phyloP scores from a whole-genome alignment of 2,329 filamentous ascomycete genomes.

The Orbilia javanica region DNA sequence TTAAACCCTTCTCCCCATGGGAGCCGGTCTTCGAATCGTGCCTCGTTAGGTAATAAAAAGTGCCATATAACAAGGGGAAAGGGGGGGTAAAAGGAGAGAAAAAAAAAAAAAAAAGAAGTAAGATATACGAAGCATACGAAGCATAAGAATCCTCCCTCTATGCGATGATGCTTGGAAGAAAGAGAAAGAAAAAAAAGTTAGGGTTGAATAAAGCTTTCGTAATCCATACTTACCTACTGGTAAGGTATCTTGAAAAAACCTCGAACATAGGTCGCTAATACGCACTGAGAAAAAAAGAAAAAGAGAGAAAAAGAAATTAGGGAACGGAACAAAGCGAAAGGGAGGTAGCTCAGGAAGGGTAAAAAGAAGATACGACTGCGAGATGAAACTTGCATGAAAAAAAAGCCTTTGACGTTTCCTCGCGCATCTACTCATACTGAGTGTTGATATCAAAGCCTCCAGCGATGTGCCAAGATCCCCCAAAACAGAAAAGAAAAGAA shows the following conservation, averaged over 20 bases:
- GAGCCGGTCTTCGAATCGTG: conserved; percentile 4
- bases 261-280: conserved; percentile 39
- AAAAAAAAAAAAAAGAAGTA: neutral
- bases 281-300: conserved; percentile 8
- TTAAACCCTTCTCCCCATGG: conserved; percentile 11
- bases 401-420: conserved; percentile 18
- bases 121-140: neutral
- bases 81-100: neutral
- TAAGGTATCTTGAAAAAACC: conserved; percentile 13
- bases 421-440: neutral
- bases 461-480: conserved; percentile 16
- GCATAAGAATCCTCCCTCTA: no score
- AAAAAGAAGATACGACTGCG: no score
- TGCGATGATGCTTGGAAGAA: neutral
- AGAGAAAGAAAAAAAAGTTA: no score
- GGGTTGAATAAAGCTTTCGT: neutral
- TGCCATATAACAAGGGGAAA: neutral
- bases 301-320: conserved; percentile 15
- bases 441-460: neutral
- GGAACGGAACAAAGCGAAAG: neutral
- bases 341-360: conserved; percentile 14
- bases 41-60: conserved; percentile 2
- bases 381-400: conserved; percentile 44
- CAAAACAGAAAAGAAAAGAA: neutral
- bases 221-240: neutral